These are phyloP conservation scores for Neocucurbitaria cava DNA, from an alignment of 2,329 filamentous ascomycete genomes.

Conservation along the genomic window DNA sequence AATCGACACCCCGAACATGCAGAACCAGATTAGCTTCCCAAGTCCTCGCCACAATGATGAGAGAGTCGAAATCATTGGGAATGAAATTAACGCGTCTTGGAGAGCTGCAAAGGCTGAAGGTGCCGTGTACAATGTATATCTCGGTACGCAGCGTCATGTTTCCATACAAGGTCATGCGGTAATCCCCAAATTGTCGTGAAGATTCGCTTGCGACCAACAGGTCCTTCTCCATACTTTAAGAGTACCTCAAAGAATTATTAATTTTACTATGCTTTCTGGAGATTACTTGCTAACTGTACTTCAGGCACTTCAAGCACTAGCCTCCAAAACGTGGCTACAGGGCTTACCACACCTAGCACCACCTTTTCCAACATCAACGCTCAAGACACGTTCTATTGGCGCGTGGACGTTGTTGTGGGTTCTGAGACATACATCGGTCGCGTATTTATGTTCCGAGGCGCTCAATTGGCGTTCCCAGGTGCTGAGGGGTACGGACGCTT, in stretches of 20 bases:
- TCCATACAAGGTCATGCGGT: no score
- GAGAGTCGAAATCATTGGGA: constrained; percentile 27
- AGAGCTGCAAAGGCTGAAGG: constrained; percentile 16
- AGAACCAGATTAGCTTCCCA: constrained; percentile 36
- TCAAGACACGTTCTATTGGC: constrained; percentile 41
- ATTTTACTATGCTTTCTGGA: no score
- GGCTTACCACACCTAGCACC: constrained; percentile 3
- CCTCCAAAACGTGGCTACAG: constrained; percentile 13
- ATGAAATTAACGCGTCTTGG: constrained; percentile 30
- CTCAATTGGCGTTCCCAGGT: constrained; percentile 48
- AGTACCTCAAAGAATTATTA: no score
- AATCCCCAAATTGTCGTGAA: no score
- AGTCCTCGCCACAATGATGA: constrained; percentile 39
- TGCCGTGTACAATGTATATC: constrained; percentile 34
- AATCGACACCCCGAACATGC: constrained; percentile 31
- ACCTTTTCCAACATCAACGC: constrained; percentile 13
- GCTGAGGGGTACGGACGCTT: constrained; percentile 48
- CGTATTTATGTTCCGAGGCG: constrained; percentile 38
- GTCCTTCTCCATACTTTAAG: no score
- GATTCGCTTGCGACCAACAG: no score
- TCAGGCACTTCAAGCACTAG: background rate
- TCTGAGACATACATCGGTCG: constrained; percentile 28
- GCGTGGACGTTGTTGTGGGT: constrained; percentile 35
- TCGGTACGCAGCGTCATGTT: constrained; percentile 16
- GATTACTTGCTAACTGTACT: background rate